These are phyloP conservation scores for Xylona heveae DNA, from an alignment of 495 filamentous ascomycete genomes.

Conservation along the genomic window DNA sequence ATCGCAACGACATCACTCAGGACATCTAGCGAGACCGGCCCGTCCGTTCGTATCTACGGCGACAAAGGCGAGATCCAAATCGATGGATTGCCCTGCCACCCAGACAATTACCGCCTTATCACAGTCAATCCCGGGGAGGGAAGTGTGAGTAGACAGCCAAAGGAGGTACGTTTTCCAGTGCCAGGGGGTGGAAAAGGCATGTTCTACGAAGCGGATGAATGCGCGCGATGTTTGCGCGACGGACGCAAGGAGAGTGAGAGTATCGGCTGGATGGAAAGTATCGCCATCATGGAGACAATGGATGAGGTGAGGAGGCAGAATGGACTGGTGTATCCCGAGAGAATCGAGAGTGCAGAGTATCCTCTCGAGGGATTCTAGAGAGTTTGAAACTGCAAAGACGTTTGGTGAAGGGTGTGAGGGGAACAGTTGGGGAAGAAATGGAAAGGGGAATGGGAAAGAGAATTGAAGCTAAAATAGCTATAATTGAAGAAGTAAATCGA, in stretches of 20 bases:
- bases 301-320: conserved; percentile 67
- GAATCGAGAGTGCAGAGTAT: conserved; percentile 61
- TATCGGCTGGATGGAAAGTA: conserved; percentile 61
- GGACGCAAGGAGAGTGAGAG: conserved; percentile 58
- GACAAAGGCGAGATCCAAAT: conserved; percentile 76
- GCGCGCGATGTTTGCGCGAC: conserved; percentile 61
- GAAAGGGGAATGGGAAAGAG: background rate
- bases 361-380: background rate
- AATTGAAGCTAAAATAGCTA: background rate
- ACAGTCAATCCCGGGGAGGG: conserved; percentile 12
- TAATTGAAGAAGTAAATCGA: too few species aligned
- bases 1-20: conserved; percentile 54
- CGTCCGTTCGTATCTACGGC: conserved; percentile 66
- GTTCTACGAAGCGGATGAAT: conserved; percentile 93
- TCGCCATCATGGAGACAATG: conserved; percentile 88
- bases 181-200: conserved; percentile 58
- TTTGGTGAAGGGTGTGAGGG: too few species aligned
- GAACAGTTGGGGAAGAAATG: background rate
- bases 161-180: conserved; percentile 41
- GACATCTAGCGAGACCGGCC: conserved; percentile 38
- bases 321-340: conserved; percentile 55
- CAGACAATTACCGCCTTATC: conserved; percentile 38
- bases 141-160: conserved; percentile 19
- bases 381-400: too few species aligned
- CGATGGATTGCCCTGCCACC: conserved; percentile 49